A percentile compares a stretch with the other conserved stretches of the same genome.
Evolutionary conservation across 257 asterid species (phyloP).

Genomic region (Solanum lycopersicoides): DNA sequence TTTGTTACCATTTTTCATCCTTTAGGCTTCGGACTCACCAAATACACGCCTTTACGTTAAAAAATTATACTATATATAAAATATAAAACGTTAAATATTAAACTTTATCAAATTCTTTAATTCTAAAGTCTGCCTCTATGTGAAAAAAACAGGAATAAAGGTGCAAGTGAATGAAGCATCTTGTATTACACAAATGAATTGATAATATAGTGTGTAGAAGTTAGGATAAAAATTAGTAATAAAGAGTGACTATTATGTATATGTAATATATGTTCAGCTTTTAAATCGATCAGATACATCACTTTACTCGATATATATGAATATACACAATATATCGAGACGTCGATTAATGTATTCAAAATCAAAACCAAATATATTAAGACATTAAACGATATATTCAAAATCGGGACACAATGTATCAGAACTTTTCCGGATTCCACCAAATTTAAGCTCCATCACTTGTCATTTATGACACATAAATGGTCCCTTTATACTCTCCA

Average conservation of each 20-base stretch:
- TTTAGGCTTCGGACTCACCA: too few species aligned
- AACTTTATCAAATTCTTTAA: neutral
- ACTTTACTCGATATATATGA: neutral
- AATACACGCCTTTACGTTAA: neutral
- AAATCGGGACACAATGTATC: rapidly evolving
- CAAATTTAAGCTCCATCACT: neutral
- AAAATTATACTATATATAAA: neutral
- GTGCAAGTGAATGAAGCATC: neutral
- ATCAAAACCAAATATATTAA: rapidly evolving
- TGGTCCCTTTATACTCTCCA: neutral
- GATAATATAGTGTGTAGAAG: neutral
- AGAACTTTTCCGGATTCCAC: too few species aligned
- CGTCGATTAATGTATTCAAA: rapidly evolving
- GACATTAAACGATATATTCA: rapidly evolving
- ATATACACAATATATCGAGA: too few species aligned
- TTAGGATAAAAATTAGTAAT: neutral
- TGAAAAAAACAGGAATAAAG: neutral
- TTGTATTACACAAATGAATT: neutral
- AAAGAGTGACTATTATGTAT: neutral
- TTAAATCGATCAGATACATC: too few species aligned
- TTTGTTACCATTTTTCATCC: too few species aligned
- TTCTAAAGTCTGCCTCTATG: neutral
- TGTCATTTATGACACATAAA: neutral
- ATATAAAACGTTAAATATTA: neutral
- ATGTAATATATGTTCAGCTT: too few species aligned